Conservation (phyloP, 148 eudicot species). For the Chenopodium berlandieri region DNA sequence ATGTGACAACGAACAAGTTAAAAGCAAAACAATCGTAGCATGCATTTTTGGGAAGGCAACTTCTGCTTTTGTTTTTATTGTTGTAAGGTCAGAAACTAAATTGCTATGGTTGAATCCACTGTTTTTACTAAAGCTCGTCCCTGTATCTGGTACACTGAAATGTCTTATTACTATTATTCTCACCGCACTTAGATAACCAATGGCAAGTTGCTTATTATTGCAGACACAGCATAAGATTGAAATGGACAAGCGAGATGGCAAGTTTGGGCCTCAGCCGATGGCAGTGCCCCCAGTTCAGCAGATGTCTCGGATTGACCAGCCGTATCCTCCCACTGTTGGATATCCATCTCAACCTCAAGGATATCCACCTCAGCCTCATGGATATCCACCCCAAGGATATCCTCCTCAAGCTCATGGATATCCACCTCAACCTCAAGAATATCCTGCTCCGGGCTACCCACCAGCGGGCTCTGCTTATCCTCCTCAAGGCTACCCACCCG, state of each 20-base stretch:
- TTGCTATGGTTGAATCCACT: not conserved
- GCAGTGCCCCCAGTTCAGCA: constrained; percentile 71
- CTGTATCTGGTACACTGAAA: not conserved
- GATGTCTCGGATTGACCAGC: constrained; percentile 86
- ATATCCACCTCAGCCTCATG: constrained; percentile 28
- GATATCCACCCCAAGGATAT: constrained; percentile 18
- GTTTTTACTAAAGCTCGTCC: not conserved
- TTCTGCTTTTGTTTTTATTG: not conserved
- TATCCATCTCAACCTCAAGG: constrained; percentile 50
- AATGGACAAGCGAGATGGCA: constrained; percentile 97
- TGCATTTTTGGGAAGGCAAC: not conserved
- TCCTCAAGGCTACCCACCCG: constrained; percentile 11
- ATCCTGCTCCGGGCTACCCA: constrained; percentile 13
- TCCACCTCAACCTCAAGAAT: constrained; percentile 17
- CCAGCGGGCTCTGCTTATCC: constrained; percentile 7
- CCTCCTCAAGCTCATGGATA: constrained; percentile 16
- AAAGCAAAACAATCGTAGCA: too few relatives aligned
- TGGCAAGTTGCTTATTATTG: constrained; percentile 11
- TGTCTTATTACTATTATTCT: not conserved
- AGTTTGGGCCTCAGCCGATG: constrained; percentile 76
- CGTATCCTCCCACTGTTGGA: constrained; percentile 68
- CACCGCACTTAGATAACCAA: not conserved
- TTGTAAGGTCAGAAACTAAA: not conserved
- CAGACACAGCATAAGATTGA: constrained; percentile 98
- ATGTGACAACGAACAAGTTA: not conserved